phyloP scores from a whole-genome alignment of 208 protist genomes.

The Leishmania aethiopica region DNA sequence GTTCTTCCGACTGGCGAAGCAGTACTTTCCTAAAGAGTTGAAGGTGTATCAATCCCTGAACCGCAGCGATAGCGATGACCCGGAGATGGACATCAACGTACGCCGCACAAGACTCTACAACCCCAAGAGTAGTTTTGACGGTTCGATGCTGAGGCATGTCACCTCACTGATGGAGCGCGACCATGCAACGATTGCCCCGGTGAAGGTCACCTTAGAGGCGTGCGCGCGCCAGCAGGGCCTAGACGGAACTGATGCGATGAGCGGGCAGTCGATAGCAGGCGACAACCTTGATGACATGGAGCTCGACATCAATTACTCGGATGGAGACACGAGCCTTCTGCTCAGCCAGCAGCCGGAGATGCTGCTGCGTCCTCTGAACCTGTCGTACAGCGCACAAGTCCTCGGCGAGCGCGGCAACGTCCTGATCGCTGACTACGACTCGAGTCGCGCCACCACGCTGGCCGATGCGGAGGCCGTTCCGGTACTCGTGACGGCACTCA shows the following conservation, averaged over 20 bases:
- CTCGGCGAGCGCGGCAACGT: slow-evolving; percentile 72
- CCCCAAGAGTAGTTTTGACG: slow-evolving; percentile 28
- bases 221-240: background rate
- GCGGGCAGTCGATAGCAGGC: background rate
- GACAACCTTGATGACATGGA: slow-evolving; percentile 21
- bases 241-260: background rate
- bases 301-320: slow-evolving; percentile 21
- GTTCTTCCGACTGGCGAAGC: slow-evolving; percentile 66
- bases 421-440: slow-evolving; percentile 65
- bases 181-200: slow-evolving; percentile 55
- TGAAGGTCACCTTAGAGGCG: slow-evolving; percentile 37
- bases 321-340: slow-evolving; percentile 38
- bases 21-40: slow-evolving; percentile 85
- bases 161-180: slow-evolving; percentile 55
- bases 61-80: slow-evolving; percentile 64
- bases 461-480: slow-evolving; percentile 56
- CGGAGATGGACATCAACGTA: slow-evolving; percentile 25
- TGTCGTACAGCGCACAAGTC: slow-evolving; percentile 68
- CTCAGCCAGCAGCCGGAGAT: slow-evolving; percentile 26
- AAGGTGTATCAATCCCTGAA: slow-evolving; percentile 56
- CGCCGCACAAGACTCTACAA: slow-evolving; percentile 49
- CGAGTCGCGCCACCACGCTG: slow-evolving; percentile 28
- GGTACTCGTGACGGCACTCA: slow-evolving; percentile 69
- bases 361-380: slow-evolving; percentile 44
- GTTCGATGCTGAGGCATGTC: slow-evolving; percentile 72